Evolutionary conservation across 176 grass and related monocot genomes (phyloP).

Genomic region (Lolium perenne): DNA sequence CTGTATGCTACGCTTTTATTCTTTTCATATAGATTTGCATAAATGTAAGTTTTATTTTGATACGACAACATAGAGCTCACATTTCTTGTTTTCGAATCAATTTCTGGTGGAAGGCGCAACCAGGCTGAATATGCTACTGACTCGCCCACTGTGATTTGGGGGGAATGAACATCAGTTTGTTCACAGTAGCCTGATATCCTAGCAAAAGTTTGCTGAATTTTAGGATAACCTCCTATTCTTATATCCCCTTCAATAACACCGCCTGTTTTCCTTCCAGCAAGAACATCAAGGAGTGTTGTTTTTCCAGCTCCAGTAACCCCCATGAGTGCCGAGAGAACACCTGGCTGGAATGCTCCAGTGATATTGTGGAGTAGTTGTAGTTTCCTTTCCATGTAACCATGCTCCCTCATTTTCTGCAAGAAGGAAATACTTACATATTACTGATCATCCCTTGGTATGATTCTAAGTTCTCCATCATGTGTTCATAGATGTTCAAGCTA

Average conservation of each 20-base stretch:
- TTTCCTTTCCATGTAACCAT: too few relatives aligned
- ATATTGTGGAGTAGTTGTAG: too few relatives aligned
- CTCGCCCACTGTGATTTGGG: constrained; percentile 73
- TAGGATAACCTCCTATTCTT: too few relatives aligned
- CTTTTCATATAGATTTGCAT: not conserved
- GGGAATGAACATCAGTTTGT: constrained; percentile 76
- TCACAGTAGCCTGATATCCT: constrained; percentile 52
- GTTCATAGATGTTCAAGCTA: not conserved
- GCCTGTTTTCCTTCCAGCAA: too few relatives aligned
- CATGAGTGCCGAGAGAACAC: too few relatives aligned
- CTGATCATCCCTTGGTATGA: not conserved
- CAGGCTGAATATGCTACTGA: constrained; percentile 78
- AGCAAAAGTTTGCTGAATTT: too few relatives aligned
- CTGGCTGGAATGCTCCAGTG: too few relatives aligned
- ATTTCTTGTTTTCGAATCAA: constrained; percentile 57
- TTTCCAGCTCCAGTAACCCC: too few relatives aligned
- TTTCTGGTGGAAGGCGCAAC: constrained; percentile 68
- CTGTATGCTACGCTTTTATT: not conserved
- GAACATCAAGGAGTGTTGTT: too few relatives aligned
- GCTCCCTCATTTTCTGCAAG: not conserved
- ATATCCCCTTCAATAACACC: too few relatives aligned
- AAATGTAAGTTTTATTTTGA: not conserved
- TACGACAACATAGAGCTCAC: constrained; percentile 45
- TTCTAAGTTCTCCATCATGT: not conserved
- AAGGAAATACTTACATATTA: not conserved